A percentile compares a stretch with the other conserved stretches of the same genome.
These are phyloP conservation scores for Avena insularis DNA, from an alignment of 176 grass and related monocot species.

Conservation along the genomic window DNA sequence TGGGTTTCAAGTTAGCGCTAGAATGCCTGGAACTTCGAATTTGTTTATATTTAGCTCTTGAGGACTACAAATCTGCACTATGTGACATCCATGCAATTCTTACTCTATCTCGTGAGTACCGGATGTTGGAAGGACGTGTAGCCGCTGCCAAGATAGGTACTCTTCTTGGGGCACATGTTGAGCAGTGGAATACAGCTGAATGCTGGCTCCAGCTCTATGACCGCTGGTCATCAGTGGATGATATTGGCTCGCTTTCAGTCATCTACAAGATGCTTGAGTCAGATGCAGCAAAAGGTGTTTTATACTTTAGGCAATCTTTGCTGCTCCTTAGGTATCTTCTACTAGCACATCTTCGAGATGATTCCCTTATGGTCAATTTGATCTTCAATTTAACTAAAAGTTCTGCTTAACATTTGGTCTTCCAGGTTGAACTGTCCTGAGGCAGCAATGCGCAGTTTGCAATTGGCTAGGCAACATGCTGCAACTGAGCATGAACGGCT, in stretches of 20 bases:
- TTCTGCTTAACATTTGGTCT: constrained; percentile 36
- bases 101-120: constrained; percentile 74
- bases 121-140: constrained; percentile 89
- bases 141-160: constrained; percentile 77
- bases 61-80: constrained; percentile 81
- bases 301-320: constrained; percentile 97
- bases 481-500: constrained; percentile 71
- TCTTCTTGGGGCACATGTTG: constrained; percentile 76
- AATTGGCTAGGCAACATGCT: constrained; percentile 79
- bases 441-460: constrained; percentile 89
- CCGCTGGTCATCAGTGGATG: constrained; percentile 88
- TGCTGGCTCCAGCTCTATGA: constrained; percentile 97
- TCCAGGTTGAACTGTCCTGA: constrained; percentile 88
- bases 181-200: constrained; percentile 88
- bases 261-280: constrained; percentile 92
- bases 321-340: constrained; percentile 82
- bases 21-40: constrained; percentile 88
- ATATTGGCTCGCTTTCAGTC: constrained; percentile 90
- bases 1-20: constrained; percentile 86
- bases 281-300: constrained; percentile 81
- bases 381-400: constrained; percentile 11
- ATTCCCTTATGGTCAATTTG: constrained; percentile 35
- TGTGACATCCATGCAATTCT: constrained; percentile 93
- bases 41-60: constrained; percentile 76
- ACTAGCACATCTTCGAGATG: constrained; percentile 12